Percentiles rank a stretch among this genome's conserved stretches.
Conservation (phyloP, 139 green algal species). For the Micractinium conductrix region DNA sequence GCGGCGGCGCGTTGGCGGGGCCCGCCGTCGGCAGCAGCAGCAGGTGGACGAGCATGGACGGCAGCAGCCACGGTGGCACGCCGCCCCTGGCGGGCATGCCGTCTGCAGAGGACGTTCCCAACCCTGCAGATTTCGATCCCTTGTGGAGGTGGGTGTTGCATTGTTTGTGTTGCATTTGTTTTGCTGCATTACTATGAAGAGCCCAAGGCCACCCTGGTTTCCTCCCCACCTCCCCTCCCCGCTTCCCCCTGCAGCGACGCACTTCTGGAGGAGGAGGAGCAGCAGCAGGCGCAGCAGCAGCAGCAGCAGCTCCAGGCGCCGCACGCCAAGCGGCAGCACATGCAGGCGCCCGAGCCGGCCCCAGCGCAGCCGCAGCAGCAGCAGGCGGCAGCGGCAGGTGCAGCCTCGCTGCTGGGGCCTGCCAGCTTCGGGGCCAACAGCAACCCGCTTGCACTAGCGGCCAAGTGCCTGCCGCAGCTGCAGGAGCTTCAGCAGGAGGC, state of each 20-base stretch:
- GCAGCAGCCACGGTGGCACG: slow-evolving; percentile 22
- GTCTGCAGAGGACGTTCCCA: slow-evolving; percentile 16
- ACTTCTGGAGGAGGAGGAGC: slow-evolving; percentile 15
- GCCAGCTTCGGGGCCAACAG: not conserved
- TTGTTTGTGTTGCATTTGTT: too few relatives aligned
- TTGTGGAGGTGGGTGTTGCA: slow-evolving; percentile 26
- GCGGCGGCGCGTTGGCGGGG: not conserved
- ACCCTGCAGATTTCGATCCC: slow-evolving; percentile 32
- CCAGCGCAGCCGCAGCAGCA: not conserved
- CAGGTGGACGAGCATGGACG: slow-evolving; percentile 22
- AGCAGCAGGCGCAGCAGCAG: not conserved
- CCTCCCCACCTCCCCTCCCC: not conserved
- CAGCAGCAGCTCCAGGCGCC: not conserved
- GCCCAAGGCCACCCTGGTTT: too few relatives aligned
- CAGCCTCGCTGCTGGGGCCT: not conserved
- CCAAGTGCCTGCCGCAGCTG: slow-evolving; percentile 19
- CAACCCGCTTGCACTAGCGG: not conserved
- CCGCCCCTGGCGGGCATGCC: not conserved
- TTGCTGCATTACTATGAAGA: too few relatives aligned
- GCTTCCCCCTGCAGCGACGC: not conserved
- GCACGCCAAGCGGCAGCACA: slow-evolving; percentile 31
- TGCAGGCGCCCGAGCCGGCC: slow-evolving; percentile 8
- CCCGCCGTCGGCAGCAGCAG: not conserved
- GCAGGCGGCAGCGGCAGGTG: not conserved
- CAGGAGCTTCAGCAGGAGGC: slow-evolving; percentile 19